A percentile compares a stretch with the other conserved stretches of the same genome.
Evolutionary conservation across 2,329 filamentous ascomycete genomes (phyloP).

Genomic region (Cercospora sp.): DNA sequence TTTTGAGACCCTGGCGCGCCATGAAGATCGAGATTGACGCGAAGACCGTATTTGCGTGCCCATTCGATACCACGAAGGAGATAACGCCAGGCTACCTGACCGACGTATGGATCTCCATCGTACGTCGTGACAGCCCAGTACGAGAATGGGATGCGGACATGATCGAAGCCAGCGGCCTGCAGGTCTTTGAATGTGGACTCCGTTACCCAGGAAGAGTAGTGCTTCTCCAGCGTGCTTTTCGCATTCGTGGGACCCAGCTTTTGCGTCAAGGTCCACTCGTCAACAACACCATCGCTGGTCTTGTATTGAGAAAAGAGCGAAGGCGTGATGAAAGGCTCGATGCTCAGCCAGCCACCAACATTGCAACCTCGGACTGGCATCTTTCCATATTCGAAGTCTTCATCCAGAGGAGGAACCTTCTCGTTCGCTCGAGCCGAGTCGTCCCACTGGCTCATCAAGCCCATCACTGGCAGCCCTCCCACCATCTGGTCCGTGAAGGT

Average conservation of each 20-base stretch:
- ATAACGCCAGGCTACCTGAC: conserved; percentile 87
- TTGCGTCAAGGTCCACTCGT: conserved; percentile 79
- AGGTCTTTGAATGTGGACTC: conserved; percentile 84
- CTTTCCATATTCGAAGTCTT: conserved; percentile 75
- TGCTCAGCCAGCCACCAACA: conserved; percentile 85
- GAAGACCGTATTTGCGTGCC: conserved; percentile 85
- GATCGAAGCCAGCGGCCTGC: conserved; percentile 82
- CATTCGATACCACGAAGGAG: conserved; percentile 91
- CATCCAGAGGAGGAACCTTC: conserved; percentile 74
- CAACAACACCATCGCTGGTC: conserved; percentile 65
- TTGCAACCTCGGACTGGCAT: conserved; percentile 87
- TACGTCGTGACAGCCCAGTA: conserved; percentile 94
- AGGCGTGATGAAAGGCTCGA: conserved; percentile 95
- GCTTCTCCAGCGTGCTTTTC: conserved; percentile 72
- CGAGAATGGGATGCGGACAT: conserved; percentile 91
- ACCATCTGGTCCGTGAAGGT: conserved; percentile 86
- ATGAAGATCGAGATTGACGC: conserved; percentile 91
- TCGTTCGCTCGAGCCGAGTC: conserved; percentile 76
- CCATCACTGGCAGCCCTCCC: conserved; percentile 87
- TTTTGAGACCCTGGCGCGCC: conserved; percentile 92
- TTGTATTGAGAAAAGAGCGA: conserved; percentile 77
- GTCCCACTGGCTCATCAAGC: conserved; percentile 80
- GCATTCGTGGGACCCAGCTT: conserved; percentile 68
- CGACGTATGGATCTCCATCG: conserved; percentile 81
- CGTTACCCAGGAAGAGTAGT: conserved; percentile 86